Base-by-base conservation (phyloP, 805 yeast species). In the Yamadazyma philogaea region DNA sequence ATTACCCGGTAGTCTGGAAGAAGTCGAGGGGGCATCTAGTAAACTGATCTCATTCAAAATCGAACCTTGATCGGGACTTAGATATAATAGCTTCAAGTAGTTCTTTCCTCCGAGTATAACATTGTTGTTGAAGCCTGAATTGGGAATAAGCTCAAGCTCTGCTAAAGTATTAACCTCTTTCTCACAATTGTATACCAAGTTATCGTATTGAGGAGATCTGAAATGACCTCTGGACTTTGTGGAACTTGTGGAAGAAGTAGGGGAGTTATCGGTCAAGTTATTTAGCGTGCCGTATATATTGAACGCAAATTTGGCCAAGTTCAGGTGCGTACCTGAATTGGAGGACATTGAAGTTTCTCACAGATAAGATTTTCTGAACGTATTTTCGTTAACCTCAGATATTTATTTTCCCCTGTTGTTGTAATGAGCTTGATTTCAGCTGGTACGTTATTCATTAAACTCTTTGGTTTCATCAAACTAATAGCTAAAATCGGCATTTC, bases 281-380 rank as follows among this genome's bases (percentile, higher is more conserved):
- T 50, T 53, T 17, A 59, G 42, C 7, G 61, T 49, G 4, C 83
- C 83, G 56, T 79, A 79, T 28, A 79, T 76, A 50, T 78, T 75
- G 63, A 76, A 79, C 0, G 84, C 83, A 57, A 79, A 72, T 35
- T 80, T 66, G 4, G 83, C 78, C 45, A 77, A 39, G 38, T 41
- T 41, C 44, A 41, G 44, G 22, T 41, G 44, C n/a, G 34, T 17
- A n/a, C 31, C 30, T 16, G 38, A 20, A 24, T 42, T 36, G 19
- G 30, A 34, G 4, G 45, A 42, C 45, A 42, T 41, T 11, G 16
- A 16, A 4, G 15, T 20, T 19, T 20, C 24, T 14, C 16, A 18
- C 12, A 7, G n/a, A 16, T 34, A 20, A 22, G 21, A 21, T 15
- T 30, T 34, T 22, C 30, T 20, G 8, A 15, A 10, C 15, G 16